Evolutionary conservation across 1,284 basidiomycete species (phyloP).

Genomic region (Austropuccinia psidii): DNA sequence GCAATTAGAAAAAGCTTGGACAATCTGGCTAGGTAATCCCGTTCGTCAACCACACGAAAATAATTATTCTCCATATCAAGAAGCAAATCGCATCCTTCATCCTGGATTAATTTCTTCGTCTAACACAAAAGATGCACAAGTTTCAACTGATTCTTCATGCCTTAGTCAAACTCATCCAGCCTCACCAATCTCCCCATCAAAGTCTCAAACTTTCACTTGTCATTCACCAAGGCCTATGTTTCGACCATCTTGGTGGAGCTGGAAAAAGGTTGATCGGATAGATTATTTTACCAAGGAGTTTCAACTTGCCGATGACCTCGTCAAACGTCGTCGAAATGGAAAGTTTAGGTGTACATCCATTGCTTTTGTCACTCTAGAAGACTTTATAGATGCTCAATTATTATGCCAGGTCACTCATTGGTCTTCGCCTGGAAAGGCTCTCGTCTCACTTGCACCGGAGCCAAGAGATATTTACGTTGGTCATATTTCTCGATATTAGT

Average conservation of each 20-base stretch:
- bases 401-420: conserved; percentile 23
- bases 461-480: conserved; percentile 22
- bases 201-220: background rate
- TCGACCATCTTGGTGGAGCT: conserved; percentile 7
- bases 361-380: conserved; percentile 28
- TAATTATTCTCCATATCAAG: conserved; percentile 22
- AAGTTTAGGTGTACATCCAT: conserved; percentile 10
- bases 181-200: background rate
- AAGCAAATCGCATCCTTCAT: background rate
- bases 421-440: conserved; percentile 8
- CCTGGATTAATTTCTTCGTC: no score
- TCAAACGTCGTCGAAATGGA: conserved; percentile 5
- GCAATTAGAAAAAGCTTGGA: conserved; percentile 40
- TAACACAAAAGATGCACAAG: background rate
- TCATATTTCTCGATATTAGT: background rate
- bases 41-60: conserved; percentile 2
- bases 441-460: conserved; percentile 21
- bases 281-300: conserved; percentile 4
- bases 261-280: conserved; percentile 21
- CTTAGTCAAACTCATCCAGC: background rate
- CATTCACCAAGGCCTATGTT: background rate
- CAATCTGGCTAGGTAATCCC: conserved; percentile 26
- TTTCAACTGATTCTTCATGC: background rate
- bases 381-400: conserved; percentile 18
- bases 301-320: conserved; percentile 10